Evolutionary conservation across 768 basidiomycete genomes (phyloP).

Genomic region (Cyclocybe cylindracea): DNA sequence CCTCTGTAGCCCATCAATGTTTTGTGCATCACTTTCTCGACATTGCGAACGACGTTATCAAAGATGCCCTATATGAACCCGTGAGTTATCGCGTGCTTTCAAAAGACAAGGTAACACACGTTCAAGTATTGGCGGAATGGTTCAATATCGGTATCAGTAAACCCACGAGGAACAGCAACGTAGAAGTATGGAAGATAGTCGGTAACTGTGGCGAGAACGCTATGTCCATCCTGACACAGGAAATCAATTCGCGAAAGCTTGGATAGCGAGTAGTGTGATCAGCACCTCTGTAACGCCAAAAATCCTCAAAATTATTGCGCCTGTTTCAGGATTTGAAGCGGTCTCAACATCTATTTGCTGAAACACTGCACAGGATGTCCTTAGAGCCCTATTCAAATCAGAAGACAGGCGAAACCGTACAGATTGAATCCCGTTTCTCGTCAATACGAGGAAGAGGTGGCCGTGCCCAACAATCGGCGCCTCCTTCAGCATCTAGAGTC

Average conservation of each 20-base stretch:
- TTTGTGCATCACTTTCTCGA: slow-evolving; percentile 65
- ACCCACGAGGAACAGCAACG: slow-evolving; percentile 83
- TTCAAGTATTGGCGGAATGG: slow-evolving; percentile 74
- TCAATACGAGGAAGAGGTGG: slow-evolving; percentile 58
- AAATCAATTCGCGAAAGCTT: neutral
- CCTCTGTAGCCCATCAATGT: slow-evolving; percentile 90
- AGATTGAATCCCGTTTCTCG: slow-evolving; percentile 62
- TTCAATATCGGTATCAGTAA: slow-evolving; percentile 63
- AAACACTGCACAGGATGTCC: slow-evolving; percentile 57
- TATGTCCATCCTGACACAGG: slow-evolving; percentile 70
- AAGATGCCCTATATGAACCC: slow-evolving; percentile 28
- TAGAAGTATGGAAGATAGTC: slow-evolving; percentile 95
- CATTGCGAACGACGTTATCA: slow-evolving; percentile 42
- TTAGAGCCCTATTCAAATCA: neutral
- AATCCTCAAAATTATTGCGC: slow-evolving; percentile 57
- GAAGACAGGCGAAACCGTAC: slow-evolving; percentile 40
- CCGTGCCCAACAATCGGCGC: slow-evolving; percentile 73
- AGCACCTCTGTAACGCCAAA: slow-evolving; percentile 89
- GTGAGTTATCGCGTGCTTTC: neutral
- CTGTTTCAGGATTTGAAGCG: slow-evolving; percentile 44
- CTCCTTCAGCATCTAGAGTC: slow-evolving; percentile 68
- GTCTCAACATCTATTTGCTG: slow-evolving; percentile 95
- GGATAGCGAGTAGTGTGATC: slow-evolving; percentile 3
- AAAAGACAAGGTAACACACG: slow-evolving; percentile 42
- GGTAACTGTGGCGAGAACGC: slow-evolving; percentile 81